phyloP scores from a whole-genome alignment of 768 basidiomycete genomes.

The Trametes punicea region DNA sequence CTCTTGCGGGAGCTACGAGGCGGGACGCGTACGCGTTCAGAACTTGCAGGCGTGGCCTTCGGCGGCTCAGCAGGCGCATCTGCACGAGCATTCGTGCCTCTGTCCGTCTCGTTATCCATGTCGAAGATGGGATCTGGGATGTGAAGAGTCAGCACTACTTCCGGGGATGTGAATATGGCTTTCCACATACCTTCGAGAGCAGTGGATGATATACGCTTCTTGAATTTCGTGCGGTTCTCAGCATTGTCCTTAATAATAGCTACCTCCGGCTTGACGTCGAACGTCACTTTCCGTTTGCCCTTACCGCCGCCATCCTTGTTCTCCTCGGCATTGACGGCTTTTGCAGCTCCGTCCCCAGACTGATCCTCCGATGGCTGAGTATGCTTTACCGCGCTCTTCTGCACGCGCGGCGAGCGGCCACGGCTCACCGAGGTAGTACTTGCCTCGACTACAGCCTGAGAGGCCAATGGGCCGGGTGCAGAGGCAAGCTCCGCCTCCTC shows the following conservation, averaged over 20 bases:
- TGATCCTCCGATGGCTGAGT: constrained; percentile 9
- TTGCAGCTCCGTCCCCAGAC: background rate
- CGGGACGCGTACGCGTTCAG: constrained; percentile 27
- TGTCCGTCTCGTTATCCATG: constrained; percentile 54
- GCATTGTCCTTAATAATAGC: constrained; percentile 43
- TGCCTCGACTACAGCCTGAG: background rate
- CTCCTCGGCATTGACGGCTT: background rate
- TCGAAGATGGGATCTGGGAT: constrained; percentile 65
- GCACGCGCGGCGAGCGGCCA: constrained; percentile 8
- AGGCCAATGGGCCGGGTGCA: background rate
- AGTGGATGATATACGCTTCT: constrained; percentile 18
- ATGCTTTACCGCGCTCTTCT: constrained; percentile 28
- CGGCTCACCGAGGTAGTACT: background rate
- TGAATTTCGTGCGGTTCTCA: constrained; percentile 31
- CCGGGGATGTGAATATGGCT: background rate
- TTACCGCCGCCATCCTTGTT: constrained; percentile 30
- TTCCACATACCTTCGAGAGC: constrained; percentile 41
- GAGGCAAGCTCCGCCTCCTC: constrained; percentile 12
- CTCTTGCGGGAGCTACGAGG: constrained; percentile 23
- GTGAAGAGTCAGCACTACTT: background rate
- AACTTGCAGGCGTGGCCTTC: background rate
- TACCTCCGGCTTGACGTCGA: constrained; percentile 60
- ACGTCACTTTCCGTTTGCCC: constrained; percentile 69
- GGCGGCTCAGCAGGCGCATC: constrained; percentile 21
- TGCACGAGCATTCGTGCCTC: constrained; percentile 28